Percentiles rank a stretch among this genome's conserved stretches.
These are phyloP conservation scores for Termitomyces sp. DNA, from an alignment of 768 basidiomycete species.

Conservation along the genomic window DNA sequence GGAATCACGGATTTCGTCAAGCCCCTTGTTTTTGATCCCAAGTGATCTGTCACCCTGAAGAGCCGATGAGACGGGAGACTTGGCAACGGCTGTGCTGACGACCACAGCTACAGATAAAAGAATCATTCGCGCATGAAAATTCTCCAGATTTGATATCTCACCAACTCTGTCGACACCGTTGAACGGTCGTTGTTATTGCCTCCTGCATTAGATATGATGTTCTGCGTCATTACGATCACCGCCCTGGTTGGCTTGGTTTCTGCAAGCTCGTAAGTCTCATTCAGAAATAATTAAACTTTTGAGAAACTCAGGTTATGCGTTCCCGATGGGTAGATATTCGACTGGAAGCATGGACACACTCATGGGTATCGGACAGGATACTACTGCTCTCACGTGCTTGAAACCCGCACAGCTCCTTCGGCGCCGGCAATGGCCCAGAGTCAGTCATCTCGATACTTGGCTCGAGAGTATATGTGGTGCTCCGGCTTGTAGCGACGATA, in stretches of 20 bases:
- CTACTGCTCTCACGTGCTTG: constrained; percentile 29
- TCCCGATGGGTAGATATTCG: constrained; percentile 11
- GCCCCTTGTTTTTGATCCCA: not conserved
- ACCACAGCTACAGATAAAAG: constrained; percentile 8
- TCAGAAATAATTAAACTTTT: not conserved
- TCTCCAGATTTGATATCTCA: constrained; percentile 20
- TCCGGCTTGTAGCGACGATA: constrained; percentile 43
- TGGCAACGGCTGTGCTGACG: not conserved
- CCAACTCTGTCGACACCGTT: constrained; percentile 14
- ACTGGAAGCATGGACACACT: constrained; percentile 16
- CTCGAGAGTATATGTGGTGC: constrained; percentile 42
- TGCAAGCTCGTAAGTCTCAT: constrained; percentile 15
- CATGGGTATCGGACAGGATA: constrained; percentile 11
- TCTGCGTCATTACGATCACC: constrained; percentile 12
- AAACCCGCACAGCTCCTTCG: constrained; percentile 27
- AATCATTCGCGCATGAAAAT: not conserved
- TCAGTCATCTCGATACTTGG: constrained; percentile 42
- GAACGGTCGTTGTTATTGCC: constrained; percentile 11
- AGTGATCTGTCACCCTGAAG: not conserved
- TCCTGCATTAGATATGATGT: constrained; percentile 15
- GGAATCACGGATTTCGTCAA: not conserved
- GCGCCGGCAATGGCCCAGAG: constrained; percentile 18
- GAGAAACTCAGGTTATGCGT: not conserved
- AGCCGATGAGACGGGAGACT: constrained; percentile 2
- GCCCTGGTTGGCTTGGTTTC: constrained; percentile 21